phyloP scores from a whole-genome alignment of 768 basidiomycete species.

The Mycena crocata region DNA sequence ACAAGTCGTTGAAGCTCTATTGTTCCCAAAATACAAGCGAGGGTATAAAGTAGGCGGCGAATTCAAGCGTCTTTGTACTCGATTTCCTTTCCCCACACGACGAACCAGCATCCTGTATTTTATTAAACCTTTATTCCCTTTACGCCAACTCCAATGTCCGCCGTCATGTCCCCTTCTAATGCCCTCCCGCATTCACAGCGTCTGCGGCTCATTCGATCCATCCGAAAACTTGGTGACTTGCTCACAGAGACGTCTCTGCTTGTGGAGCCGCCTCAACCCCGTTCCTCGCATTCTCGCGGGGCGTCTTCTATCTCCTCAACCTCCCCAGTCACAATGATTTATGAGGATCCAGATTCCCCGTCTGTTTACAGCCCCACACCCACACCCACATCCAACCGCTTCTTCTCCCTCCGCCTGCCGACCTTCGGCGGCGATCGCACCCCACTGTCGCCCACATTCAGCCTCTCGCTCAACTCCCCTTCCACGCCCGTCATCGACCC shows the following conservation, averaged over 20 bases:
- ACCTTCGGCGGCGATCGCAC: background rate
- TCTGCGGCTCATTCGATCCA: constrained; percentile 29
- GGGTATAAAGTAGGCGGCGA: background rate
- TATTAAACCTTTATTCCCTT: constrained; percentile 3
- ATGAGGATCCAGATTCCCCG: background rate
- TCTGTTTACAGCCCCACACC: background rate
- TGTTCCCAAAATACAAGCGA: constrained; percentile 18
- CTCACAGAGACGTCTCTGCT: constrained; percentile 25
- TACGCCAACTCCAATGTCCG: constrained; percentile 12
- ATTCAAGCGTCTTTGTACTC: background rate
- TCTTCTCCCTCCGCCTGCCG: constrained; percentile 28
- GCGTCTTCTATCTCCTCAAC: background rate
- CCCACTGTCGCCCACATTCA: constrained; percentile 21
- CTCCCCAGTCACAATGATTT: background rate
- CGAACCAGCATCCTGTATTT: background rate
- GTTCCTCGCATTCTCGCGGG: background rate
- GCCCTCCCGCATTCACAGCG: constrained; percentile 30
- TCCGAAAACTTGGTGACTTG: constrained; percentile 28
- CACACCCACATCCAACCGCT: background rate
- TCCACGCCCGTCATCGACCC: constrained; percentile 17
- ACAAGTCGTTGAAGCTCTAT: constrained; percentile 20
- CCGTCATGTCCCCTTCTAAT: constrained; percentile 9
- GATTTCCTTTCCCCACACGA: background rate
- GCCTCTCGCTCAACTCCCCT: constrained; percentile 7
- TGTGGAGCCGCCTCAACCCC: constrained; percentile 1